Base-by-base conservation (phyloP, 1,284 basidiomycete genomes). In the Trametes hirsuta region DNA sequence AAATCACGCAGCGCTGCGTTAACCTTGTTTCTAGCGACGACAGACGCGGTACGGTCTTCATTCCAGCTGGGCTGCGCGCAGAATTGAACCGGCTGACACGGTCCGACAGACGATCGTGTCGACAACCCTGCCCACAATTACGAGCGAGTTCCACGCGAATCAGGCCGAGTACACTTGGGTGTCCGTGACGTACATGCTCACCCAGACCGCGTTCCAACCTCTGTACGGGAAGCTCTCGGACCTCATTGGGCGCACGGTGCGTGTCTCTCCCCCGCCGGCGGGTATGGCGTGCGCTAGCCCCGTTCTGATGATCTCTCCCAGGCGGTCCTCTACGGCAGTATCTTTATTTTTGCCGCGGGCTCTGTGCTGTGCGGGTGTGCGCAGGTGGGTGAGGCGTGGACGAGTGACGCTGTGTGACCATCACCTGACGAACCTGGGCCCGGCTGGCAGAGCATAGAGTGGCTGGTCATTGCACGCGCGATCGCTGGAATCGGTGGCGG, bases 101-200 rank as follows among this genome's bases (percentile, higher is more conserved):
- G 58, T 60, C 56, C 58, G 55, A 52, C 63, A 93, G 90, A 91
- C 89, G 2, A 89, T 93, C 60, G 87, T 93, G 41, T 93, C 91
- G 30, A 93, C 91, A 18, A 85, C 84, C 68, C 74, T 93, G 56
- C 91, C 91, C 18, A 92, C 89, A 10, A 92, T 93, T 62, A 79
- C 85, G 18, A 83, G 79, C 61, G 82, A 90, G 55, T 80, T 93
- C 41, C 62, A 77, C 36, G 89, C 88, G 18, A 82, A 86, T 45
- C 81, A 85, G 59, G 81, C 77, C 52, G 83, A 91, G 69, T 93
- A 92, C 68, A 89, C 87, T n/a, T 93, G 91, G 91, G 87, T 93
- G 53, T 88, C 85, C 24, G 87, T 91, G 41, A 81, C 88, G 21
- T 93, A 93, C 68, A 83, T 93, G 81, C 79, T 93, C 55, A 91